These are phyloP conservation scores for Malania oleifera DNA, from an alignment of 164 flowering plant genomes.

Conservation along the genomic window DNA sequence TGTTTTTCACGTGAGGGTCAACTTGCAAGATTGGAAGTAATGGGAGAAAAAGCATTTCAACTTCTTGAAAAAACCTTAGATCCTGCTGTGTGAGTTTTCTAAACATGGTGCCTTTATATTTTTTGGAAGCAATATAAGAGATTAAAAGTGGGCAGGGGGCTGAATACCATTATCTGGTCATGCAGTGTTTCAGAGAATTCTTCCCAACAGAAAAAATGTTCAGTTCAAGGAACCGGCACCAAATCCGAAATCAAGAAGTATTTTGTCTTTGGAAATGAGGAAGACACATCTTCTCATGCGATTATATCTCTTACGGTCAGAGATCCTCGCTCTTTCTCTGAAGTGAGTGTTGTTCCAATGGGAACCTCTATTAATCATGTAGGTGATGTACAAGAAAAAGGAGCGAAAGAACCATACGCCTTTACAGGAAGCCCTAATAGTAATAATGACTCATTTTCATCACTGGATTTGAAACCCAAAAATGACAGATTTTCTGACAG, in stretches of 20 bases:
- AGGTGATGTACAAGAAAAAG: slow-evolving; percentile 14
- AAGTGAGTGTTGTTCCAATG: slow-evolving; percentile 19
- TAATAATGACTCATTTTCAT: slow-evolving; percentile 13
- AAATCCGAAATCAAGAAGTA: slow-evolving; percentile 15
- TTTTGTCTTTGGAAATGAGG: slow-evolving; percentile 34
- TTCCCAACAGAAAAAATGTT: slow-evolving; percentile 29
- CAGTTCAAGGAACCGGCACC: slow-evolving; percentile 15
- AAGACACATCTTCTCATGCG: slow-evolving; percentile 39
- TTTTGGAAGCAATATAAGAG: background rate
- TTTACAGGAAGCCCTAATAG: slow-evolving; percentile 12
- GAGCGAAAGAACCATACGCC: slow-evolving; percentile 12
- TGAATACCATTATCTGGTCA: slow-evolving; percentile 11
- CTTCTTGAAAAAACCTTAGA: slow-evolving; percentile 60
- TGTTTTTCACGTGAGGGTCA: slow-evolving; percentile 69
- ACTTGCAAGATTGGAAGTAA: slow-evolving; percentile 64
- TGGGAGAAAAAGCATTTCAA: slow-evolving; percentile 59
- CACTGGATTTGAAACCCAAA: slow-evolving; percentile 23
- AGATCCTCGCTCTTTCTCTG: slow-evolving; percentile 61
- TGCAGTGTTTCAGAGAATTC: slow-evolving; percentile 33
- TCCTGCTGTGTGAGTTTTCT: slow-evolving; percentile 49
- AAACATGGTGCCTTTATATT: background rate
- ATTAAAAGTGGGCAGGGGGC: background rate
- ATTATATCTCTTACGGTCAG: slow-evolving; percentile 47
- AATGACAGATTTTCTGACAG: slow-evolving; percentile 15
- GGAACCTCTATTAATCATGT: slow-evolving; percentile 9